A percentile compares a stretch with the other conserved stretches of the same genome.
phyloP scores from a whole-genome alignment of 129 eudicot species.

The Flaveria bidentis region DNA sequence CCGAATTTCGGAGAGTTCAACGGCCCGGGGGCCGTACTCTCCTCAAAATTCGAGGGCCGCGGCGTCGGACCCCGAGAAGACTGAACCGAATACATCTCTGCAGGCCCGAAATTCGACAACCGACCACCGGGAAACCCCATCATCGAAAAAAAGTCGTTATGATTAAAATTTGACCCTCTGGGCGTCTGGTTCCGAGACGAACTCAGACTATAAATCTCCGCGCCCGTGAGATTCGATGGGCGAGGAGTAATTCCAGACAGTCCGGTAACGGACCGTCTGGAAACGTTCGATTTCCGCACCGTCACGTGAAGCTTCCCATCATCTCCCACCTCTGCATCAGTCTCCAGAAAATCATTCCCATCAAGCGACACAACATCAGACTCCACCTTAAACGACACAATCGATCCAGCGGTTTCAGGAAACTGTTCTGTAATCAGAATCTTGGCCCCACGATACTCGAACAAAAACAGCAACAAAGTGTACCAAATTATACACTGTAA shows the following conservation, averaged over 20 bases:
- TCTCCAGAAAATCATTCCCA: conserved; percentile 54
- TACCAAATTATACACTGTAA: conserved; percentile 90
- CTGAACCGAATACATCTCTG: conserved; percentile 84
- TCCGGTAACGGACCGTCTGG: conserved; percentile 21
- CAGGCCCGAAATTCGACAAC: conserved; percentile 75
- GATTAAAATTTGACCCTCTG: conserved; percentile 10
- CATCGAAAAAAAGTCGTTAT: conserved; percentile 55
- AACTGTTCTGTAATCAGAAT: conserved; percentile 86
- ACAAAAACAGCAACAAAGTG: conserved; percentile 65
- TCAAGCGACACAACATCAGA: conserved; percentile 90
- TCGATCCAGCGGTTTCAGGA: conserved; percentile 86
- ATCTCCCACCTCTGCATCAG: not conserved
- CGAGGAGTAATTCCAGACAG: conserved; percentile 63
- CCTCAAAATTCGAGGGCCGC: conserved; percentile 85
- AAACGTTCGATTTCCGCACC: not conserved
- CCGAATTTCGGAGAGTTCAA: conserved; percentile 74
- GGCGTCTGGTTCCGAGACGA: conserved; percentile 12
- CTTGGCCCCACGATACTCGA: conserved; percentile 85
- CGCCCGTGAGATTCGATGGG: conserved; percentile 35
- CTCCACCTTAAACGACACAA: conserved; percentile 83
- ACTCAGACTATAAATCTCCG: conserved; percentile 14
- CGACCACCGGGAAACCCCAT: conserved; percentile 89
- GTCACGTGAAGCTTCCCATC: conserved; percentile 22
- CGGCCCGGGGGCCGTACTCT: conserved; percentile 56
- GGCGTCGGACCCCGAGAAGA: conserved; percentile 89